phyloP scores from a whole-genome alignment of 106 monocot genomes.

The Hemerocallis citrina region DNA sequence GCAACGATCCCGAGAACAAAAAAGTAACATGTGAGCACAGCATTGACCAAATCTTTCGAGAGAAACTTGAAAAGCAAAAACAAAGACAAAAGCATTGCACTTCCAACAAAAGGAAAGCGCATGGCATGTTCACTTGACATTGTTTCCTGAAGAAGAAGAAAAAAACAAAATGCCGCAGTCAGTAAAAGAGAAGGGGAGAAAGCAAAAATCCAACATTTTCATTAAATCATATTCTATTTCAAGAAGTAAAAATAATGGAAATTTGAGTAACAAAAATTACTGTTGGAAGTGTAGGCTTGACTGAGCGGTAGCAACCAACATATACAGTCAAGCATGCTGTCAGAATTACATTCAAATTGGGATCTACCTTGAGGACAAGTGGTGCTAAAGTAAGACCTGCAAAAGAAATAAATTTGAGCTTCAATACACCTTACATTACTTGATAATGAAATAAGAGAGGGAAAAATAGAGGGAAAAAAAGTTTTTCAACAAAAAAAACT shows the following conservation, averaged over 20 bases:
- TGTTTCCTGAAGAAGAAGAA: slow-evolving; percentile 64
- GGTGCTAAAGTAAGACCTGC: slow-evolving; percentile 74
- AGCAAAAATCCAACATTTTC: not conserved
- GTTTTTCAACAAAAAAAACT: not conserved
- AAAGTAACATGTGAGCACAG: slow-evolving; percentile 92
- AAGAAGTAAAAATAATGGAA: not conserved
- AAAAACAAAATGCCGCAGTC: not conserved
- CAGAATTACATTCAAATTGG: slow-evolving; percentile 93
- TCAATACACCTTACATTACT: not conserved
- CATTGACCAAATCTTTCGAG: slow-evolving; percentile 96
- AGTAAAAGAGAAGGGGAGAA: not conserved
- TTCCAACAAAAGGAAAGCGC: slow-evolving; percentile 95
- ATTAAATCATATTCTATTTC: not conserved
- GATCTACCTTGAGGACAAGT: slow-evolving; percentile 63
- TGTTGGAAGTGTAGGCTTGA: slow-evolving; percentile 82
- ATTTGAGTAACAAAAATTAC: slow-evolving; percentile 23
- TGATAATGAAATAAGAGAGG: not conserved
- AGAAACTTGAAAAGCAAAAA: slow-evolving; percentile 96
- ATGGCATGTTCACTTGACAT: slow-evolving; percentile 98
- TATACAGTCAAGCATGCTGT: slow-evolving; percentile 95
- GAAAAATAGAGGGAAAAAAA: not conserved
- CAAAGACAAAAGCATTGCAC: slow-evolving; percentile 89
- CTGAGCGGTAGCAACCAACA: slow-evolving; percentile 93
- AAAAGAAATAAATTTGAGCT: slow-evolving; percentile 6
- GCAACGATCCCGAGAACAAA: slow-evolving; percentile 93